These are phyloP conservation scores for Mycena sp. DNA, from an alignment of 1,284 basidiomycete species.

Conservation along the genomic window DNA sequence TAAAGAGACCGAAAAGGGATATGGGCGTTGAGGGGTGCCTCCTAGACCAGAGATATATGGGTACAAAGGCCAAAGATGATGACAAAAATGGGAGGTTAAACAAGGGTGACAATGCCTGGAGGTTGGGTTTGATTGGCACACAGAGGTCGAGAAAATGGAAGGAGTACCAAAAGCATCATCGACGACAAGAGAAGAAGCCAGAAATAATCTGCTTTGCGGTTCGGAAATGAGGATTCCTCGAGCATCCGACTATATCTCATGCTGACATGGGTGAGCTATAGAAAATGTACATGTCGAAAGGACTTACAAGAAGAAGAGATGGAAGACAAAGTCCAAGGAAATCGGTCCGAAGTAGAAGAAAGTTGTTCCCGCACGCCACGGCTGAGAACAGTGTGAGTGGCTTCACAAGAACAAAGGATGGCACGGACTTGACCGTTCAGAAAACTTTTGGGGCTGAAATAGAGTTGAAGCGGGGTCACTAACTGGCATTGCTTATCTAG, in stretches of 20 bases:
- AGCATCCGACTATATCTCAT: conserved; percentile 97
- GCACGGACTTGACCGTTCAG: conserved; percentile 77
- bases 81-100: conserved; percentile 93
- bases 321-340: conserved; percentile 95
- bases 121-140: conserved; percentile 14
- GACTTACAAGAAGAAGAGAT: conserved; percentile 96
- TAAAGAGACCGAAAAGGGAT: conserved; percentile 93
- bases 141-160: neutral
- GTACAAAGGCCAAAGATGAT: conserved; percentile 88
- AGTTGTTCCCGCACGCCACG: conserved; percentile 90
- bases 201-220: conserved; percentile 91
- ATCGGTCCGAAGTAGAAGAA: conserved; percentile 97
- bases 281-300: neutral
- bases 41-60: conserved; percentile 97
- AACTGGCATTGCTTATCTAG: conserved; percentile 85
- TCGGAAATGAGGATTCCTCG: conserved; percentile 95
- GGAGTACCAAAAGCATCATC: conserved; percentile 81
- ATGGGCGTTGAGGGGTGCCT: conserved; percentile 95
- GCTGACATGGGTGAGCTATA: conserved; percentile 48
- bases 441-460: conserved; percentile 90
- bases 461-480: conserved; percentile 89
- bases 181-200: conserved; percentile 90
- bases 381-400: too few relatives aligned
- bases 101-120: conserved; percentile 81
- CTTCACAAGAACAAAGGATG: conserved; percentile 49